These are phyloP conservation scores for Aegilops longissima DNA, from an alignment of 176 grass and related monocot species.

Conservation along the genomic window DNA sequence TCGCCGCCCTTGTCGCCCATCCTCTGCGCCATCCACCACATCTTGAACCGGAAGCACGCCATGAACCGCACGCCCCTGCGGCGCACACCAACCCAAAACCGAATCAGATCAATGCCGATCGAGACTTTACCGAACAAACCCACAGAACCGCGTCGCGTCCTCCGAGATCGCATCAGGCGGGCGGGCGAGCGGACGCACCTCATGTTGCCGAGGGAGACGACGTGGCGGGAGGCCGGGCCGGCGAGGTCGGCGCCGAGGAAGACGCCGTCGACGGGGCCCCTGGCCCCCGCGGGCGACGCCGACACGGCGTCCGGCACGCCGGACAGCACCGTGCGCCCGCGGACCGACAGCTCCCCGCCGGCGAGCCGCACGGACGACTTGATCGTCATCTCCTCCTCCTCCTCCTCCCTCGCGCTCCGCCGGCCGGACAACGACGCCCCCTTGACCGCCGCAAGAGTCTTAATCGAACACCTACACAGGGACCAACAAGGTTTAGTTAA, in stretches of 20 bases:
- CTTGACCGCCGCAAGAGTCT: background rate
- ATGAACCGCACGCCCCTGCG: slow-evolving; percentile 66
- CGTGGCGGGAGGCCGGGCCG: slow-evolving; percentile 44
- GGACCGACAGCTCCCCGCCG: slow-evolving; percentile 47
- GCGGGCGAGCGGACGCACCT: slow-evolving; percentile 32
- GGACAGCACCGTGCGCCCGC: slow-evolving; percentile 57
- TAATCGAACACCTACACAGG: background rate
- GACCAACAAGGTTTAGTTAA: background rate
- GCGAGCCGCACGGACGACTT: slow-evolving; percentile 52
- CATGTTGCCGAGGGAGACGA: slow-evolving; percentile 69
- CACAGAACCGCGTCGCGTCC: too few species aligned
- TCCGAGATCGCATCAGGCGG: background rate
- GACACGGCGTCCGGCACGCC: slow-evolving; percentile 54
- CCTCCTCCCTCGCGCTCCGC: background rate
- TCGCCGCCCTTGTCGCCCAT: slow-evolving; percentile 81
- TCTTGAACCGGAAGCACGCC: slow-evolving; percentile 91
- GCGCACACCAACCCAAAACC: background rate
- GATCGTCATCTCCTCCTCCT: slow-evolving; percentile 69
- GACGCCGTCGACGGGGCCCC: slow-evolving; percentile 65
- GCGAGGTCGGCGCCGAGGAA: slow-evolving; percentile 71
- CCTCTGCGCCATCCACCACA: slow-evolving; percentile 98
- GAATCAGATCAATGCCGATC: background rate
- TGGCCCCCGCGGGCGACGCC: slow-evolving; percentile 51
- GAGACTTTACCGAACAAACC: background rate
- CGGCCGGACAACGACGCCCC: background rate